These are phyloP conservation scores for Paramecium octaurelia DNA, from an alignment of 73 alveolate genomes.

Conservation along the genomic window DNA sequence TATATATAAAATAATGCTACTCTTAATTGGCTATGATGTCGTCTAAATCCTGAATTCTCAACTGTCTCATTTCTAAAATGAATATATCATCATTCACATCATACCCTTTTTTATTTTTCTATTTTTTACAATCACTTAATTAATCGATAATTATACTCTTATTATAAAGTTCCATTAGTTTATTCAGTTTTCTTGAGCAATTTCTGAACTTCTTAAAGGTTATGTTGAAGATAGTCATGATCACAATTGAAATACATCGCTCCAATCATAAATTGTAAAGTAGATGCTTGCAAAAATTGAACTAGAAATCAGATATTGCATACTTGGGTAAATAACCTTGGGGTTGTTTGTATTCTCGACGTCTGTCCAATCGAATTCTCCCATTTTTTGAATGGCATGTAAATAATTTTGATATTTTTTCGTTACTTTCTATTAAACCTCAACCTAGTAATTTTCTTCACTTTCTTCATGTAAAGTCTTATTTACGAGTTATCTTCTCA, in stretches of 20 bases:
- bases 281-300: background rate
- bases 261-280: slow-evolving; percentile 5
- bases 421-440: background rate
- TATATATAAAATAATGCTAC: background rate
- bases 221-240: background rate
- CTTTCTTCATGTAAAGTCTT: background rate
- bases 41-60: background rate
- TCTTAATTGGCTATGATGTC: background rate
- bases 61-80: slow-evolving; percentile 35
- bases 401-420: slow-evolving; percentile 32
- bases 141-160: background rate
- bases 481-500: background rate
- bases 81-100: slow-evolving; percentile 30
- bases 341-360: background rate
- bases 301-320: background rate
- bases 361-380: slow-evolving; percentile 42
- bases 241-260: background rate
- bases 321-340: slow-evolving; percentile 26
- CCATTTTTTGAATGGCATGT: background rate
- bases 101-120: slow-evolving; percentile 18
- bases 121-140: background rate
- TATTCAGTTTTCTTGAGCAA: background rate
- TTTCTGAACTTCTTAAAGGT: background rate
- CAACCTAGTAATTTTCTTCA: background rate
- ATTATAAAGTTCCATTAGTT: background rate